Conservation (phyloP, 2,329 filamentous ascomycete species). For the Bipolaris sorokiniana region DNA sequence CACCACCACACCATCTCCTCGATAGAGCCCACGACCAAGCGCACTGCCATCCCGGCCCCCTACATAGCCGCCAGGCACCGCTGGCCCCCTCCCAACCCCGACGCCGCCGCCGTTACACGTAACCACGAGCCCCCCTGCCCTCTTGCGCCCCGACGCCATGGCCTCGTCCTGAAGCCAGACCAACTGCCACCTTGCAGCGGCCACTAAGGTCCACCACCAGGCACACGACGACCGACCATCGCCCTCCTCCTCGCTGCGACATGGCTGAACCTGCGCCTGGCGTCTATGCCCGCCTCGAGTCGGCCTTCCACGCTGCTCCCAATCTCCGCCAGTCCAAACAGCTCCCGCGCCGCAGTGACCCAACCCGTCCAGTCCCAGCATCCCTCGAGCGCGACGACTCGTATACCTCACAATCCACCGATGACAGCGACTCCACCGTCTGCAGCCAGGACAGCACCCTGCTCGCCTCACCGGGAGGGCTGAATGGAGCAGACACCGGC, state of each 20-base stretch:
- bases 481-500: conserved; percentile 42
- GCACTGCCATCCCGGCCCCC: conserved; percentile 8
- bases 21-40: conserved; percentile 14
- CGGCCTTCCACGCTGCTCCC: conserved; percentile 38
- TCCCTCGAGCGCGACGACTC: conserved; percentile 29
- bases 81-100: conserved; percentile 14
- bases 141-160: conserved; percentile 29
- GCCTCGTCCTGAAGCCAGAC: conserved; percentile 19
- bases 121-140: conserved; percentile 7
- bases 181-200: conserved; percentile 12
- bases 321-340: conserved; percentile 35
- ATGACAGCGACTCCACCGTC: conserved; percentile 36
- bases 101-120: conserved; percentile 25
- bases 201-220: conserved; percentile 7
- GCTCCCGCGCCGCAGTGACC: conserved; percentile 38
- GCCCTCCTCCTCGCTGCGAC: background rate
- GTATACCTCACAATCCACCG: conserved; percentile 35
- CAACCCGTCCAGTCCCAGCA: conserved; percentile 29
- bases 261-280: conserved; percentile 36
- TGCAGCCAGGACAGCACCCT: conserved; percentile 37
- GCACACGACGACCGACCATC: conserved; percentile 4
- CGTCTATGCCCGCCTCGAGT: conserved; percentile 41
- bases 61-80: conserved; percentile 12
- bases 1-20: conserved; percentile 18
- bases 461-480: conserved; percentile 35